Evolutionary conservation across 441 rosid species (phyloP).

Genomic region (Croton setiger): DNA sequence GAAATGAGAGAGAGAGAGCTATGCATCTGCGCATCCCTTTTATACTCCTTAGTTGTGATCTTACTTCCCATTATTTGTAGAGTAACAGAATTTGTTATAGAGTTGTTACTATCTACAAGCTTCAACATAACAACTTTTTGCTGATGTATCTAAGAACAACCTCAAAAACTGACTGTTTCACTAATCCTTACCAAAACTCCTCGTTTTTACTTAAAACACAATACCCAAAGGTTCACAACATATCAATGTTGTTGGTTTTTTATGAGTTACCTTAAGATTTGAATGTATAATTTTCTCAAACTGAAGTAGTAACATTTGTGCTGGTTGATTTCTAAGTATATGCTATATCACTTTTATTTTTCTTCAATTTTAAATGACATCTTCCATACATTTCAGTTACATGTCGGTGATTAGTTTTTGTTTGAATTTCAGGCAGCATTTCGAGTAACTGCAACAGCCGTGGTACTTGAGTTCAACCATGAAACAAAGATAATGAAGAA

Average conservation of each 20-base stretch:
- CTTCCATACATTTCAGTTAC: not conserved
- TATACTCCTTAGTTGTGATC: no score
- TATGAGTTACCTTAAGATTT: not conserved
- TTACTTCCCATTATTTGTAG: no score
- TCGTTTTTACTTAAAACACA: no score
- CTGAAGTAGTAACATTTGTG: not conserved
- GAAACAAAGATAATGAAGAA: constrained; percentile 65
- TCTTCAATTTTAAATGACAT: not conserved
- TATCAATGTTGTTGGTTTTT: not conserved
- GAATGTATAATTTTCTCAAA: not conserved
- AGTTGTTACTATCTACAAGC: no score
- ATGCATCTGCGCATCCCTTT: no score
- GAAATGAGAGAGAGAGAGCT: no score
- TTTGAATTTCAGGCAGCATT: constrained; percentile 58
- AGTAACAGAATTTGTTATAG: no score
- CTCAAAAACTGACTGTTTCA: no score
- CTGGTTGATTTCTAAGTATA: not conserved
- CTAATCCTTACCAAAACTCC: no score
- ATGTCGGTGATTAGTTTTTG: not conserved
- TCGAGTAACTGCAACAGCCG: constrained; percentile 81
- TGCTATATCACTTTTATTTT: not conserved
- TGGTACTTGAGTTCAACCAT: constrained; percentile 78
- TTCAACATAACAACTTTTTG: no score
- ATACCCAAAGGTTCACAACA: no score
- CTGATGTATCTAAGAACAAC: no score